Evolutionary conservation across 257 asterid genomes (phyloP), one percentile per base, ranked within the genome.

Genomic region (Rauvolfia tetraphylla): DNA sequence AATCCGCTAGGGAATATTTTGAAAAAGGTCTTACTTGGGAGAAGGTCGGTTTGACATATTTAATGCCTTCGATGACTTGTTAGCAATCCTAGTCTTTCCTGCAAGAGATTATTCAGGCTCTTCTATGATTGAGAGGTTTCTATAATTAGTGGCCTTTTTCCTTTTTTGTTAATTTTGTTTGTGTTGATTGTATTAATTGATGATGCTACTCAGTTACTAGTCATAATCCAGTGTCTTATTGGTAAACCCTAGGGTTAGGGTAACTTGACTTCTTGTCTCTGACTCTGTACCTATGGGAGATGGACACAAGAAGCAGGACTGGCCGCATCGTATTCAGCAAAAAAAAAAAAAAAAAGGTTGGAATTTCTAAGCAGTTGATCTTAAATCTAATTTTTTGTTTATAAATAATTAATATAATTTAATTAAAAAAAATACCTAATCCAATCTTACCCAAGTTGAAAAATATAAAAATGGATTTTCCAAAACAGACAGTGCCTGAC

Each of bases 1-100:
- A 68, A 54, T 78, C 78, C 44, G 15, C 74, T 12, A 9, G 75
- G n/a, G 72, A 74, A 83, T 74, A 79, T 58, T 79, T 83, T 34
- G 7, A 72, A 48, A 83, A 76, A 68, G 79, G 51, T 25, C 17
- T 58, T 23, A 23, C 75, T 69, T 75, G 79, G 75, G 66, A 53
- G 12, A 41, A 84, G 82, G 90, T 83, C 93, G 95, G 97, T 88
- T 91, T 91, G 97, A 88, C 89, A 75, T 81, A 75, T 63, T 27
- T 33, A 29, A 39, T 41, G 58, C 6, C 27, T 65, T 22, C 15
- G 73, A 44, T 68, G 75, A 81, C 78, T 72, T 12, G 3, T 22
- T 62, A 38, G 34, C 48, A 79, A 65, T 69, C 11, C 54, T 58
- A 23, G 36, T 23, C 31, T 66, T 68, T 58, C 38, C 41, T 53